phyloP scores from a whole-genome alignment of 352 stramenopile genomes.

The Peronospora belbahrii region DNA sequence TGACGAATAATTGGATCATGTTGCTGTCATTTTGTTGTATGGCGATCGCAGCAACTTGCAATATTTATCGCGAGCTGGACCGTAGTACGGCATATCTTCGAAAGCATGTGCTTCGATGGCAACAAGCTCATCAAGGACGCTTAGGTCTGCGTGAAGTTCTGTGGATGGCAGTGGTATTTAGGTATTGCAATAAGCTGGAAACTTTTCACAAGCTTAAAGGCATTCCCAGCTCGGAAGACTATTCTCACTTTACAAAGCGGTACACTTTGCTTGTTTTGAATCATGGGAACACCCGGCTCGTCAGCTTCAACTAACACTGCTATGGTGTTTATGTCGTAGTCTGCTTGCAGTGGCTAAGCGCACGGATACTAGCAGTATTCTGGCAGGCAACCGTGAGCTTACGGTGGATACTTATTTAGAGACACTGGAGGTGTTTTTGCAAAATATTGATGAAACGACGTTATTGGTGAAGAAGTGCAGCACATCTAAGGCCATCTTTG shows the following conservation, averaged over 20 bases:
- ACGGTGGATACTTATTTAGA: conserved; percentile 51
- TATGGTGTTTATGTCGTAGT: conserved; percentile 11
- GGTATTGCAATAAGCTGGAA: conserved; percentile 77
- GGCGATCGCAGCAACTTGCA: conserved; percentile 49
- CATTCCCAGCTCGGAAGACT: conserved; percentile 66
- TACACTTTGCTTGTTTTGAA: conserved; percentile 7
- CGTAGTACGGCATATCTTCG: conserved; percentile 73
- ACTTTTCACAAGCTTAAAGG: conserved; percentile 74
- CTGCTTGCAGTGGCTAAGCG: conserved; percentile 50
- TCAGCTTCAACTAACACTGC: not conserved
- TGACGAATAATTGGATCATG: not conserved
- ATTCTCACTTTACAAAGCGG: conserved; percentile 60
- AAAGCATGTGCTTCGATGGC: conserved; percentile 74
- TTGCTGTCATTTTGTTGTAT: not conserved
- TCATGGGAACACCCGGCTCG: not conserved
- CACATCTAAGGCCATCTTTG: conserved; percentile 49
- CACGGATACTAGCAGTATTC: conserved; percentile 32
- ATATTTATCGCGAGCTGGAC: conserved; percentile 80
- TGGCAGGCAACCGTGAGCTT: conserved; percentile 55
- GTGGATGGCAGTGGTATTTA: conserved; percentile 77
- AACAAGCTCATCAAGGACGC: conserved; percentile 58
- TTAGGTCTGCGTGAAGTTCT: conserved; percentile 65
- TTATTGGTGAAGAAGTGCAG: conserved; percentile 42
- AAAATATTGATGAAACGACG: conserved; percentile 53
- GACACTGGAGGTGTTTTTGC: conserved; percentile 58